Base-by-base conservation (phyloP, 2,329 filamentous ascomycete genomes). In the Penicillium sp. region DNA sequence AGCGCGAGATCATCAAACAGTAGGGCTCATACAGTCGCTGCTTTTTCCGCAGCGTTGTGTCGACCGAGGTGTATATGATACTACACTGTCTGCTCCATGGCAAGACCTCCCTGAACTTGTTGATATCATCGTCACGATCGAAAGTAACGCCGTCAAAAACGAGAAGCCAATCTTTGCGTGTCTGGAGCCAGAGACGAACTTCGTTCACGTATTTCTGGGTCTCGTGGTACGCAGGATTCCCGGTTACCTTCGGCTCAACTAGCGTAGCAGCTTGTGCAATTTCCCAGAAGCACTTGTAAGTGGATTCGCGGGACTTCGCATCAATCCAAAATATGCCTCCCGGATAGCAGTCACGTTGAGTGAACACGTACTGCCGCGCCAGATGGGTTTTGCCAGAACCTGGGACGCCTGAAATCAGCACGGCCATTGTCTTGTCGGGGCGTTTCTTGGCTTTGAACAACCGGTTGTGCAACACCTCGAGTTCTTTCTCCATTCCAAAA, bases 311-410 rank as follows among this genome's bases (percentile, higher is more conserved):
- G 1, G 81, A 83, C 59, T 84, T 86, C 8, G 84, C 83, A 45
- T 84, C 80, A 14, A 89, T 79, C 87, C 87, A 90, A 67, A 87
- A 90, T 40, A 88, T 78, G 1, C 87, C 87, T 1, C 85, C 85
- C 0, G 82, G 80, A 61, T 86, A 89, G 56, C 82, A 74, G 4
- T 78, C 71, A 34, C 77, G 81, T 61, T 88, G 81, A 4, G 76
- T 69, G 61, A 84, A 87, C 29, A 87, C 80, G 65, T 89, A 89
- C 68, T 89, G 79, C 3, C 86, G 79, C 27, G 85, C 85, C 13
- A 89, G 73, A 62, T 89, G 86, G 1, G 84, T 85, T 70, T 90
- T 90, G 2, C 87, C 87, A 13, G 82, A 82, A 1, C 87, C 87
- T 2, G 85, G 83, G 36, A 85, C 81, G 34, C 83, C 84, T 58